Evolutionary conservation across 75 land plant genomes (phyloP).

Genomic region (Sequoia sempervirens): DNA sequence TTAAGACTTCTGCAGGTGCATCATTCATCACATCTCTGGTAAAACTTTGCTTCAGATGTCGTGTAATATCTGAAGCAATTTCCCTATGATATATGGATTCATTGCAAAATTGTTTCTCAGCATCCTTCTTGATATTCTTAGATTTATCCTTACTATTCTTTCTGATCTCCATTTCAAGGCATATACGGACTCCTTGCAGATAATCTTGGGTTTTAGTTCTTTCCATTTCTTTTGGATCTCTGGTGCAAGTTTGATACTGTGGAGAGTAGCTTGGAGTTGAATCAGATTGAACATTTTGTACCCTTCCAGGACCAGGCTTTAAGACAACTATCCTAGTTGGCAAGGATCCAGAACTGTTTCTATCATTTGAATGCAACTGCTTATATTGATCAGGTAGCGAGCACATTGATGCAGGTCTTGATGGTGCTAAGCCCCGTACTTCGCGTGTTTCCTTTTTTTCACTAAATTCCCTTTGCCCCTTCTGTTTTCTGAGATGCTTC

Average conservation of each 20-base stretch:
- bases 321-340: conserved; percentile 81
- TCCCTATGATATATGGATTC: conserved; percentile 37
- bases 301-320: conserved; percentile 49
- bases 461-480: not conserved
- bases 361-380: not conserved
- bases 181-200: conserved; percentile 8
- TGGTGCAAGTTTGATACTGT: not conserved
- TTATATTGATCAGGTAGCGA: not conserved
- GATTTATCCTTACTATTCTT: not conserved
- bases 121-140: not conserved
- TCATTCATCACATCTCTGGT: conserved; percentile 20
- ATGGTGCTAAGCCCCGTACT: not conserved
- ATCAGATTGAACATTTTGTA: too few relatives aligned
- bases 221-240: conserved; percentile 10
- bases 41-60: conserved; percentile 49
- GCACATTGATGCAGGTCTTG: not conserved
- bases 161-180: conserved; percentile 12
- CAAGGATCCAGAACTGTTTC: conserved; percentile 9
- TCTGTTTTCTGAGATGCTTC: conserved; percentile 27
- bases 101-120: conserved; percentile 15
- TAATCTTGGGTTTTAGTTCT: conserved; percentile 9
- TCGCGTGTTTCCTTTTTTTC: not conserved
- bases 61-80: conserved; percentile 51
- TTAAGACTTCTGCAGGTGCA: conserved; percentile 34
- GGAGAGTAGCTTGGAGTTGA: too few relatives aligned